Conservation (phyloP, 2,329 filamentous ascomycete genomes). For the Hymenotorrendiella dingleyae region DNA sequence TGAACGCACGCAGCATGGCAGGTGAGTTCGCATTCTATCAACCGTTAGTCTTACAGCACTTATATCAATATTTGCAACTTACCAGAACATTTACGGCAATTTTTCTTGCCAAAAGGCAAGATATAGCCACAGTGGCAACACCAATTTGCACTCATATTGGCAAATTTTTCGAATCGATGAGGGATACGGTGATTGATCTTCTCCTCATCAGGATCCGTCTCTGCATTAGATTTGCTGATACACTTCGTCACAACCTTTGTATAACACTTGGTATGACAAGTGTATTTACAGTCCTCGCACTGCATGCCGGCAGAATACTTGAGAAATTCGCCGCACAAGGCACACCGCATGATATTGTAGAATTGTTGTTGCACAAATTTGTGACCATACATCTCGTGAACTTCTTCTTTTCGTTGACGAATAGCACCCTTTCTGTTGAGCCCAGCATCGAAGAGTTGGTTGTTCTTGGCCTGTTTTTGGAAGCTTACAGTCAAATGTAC, state of each 20-base stretch:
- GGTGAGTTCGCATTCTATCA: slow-evolving; percentile 78
- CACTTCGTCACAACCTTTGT: slow-evolving; percentile 96
- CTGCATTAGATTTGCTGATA: slow-evolving; percentile 98
- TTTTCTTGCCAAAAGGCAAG: slow-evolving; percentile 89
- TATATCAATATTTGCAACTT: slow-evolving; percentile 30
- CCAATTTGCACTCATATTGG: slow-evolving; percentile 98
- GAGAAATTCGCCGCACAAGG: slow-evolving; percentile 93
- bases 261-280: slow-evolving; percentile 97
- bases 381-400: slow-evolving; percentile 98
- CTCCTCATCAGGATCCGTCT: slow-evolving; percentile 96
- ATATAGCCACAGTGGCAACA: slow-evolving; percentile 98
- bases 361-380: slow-evolving; percentile 98
- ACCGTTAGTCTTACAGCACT: slow-evolving; percentile 25
- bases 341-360: slow-evolving; percentile 99
- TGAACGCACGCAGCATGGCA: slow-evolving; percentile 89
- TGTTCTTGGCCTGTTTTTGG: slow-evolving; percentile 80
- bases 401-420: slow-evolving; percentile 94
- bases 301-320: slow-evolving; percentile 99
- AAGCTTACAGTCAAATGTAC: slow-evolving; percentile 91
- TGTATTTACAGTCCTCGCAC: slow-evolving; percentile 99
- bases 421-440: slow-evolving; percentile 93
- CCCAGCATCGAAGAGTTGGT: slow-evolving; percentile 77
- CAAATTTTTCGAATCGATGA: slow-evolving; percentile 93
- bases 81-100: slow-evolving; percentile 87
- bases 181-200: slow-evolving; percentile 99